Conservation (phyloP, 306 rosid genomes). For the Crotalaria pallida region DNA sequence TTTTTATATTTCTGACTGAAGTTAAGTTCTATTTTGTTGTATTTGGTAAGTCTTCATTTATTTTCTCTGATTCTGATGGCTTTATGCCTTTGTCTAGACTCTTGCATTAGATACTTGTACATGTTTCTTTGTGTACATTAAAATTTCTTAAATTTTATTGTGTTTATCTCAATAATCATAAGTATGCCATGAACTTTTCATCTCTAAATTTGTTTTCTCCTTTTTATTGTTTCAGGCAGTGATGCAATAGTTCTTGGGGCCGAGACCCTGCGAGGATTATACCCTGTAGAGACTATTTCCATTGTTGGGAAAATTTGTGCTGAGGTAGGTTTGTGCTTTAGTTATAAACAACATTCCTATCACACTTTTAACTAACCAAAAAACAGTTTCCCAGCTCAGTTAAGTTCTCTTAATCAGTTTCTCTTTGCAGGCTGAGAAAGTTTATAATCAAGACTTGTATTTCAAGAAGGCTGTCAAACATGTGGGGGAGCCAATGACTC, state of each 20-base stretch:
- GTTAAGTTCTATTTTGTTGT: background rate
- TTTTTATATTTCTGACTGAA: background rate
- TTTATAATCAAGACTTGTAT: constrained; percentile 81
- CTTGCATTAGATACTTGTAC: background rate
- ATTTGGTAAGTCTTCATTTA: background rate
- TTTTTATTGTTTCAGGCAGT: constrained; percentile 49
- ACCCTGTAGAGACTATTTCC: constrained; percentile 89
- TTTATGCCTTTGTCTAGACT: background rate
- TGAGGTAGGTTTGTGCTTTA: constrained; percentile 44
- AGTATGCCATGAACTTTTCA: background rate
- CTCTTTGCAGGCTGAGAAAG: constrained; percentile 77
- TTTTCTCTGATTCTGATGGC: background rate
- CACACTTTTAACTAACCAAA: background rate
- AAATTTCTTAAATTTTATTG: background rate
- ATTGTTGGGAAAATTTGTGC: constrained; percentile 81
- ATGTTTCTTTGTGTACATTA: background rate
- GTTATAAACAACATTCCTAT: background rate
- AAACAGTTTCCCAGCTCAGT: background rate
- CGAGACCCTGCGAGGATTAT: constrained; percentile 84
- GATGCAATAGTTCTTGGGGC: constrained; percentile 96
- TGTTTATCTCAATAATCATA: background rate
- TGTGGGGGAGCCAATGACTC: constrained; percentile 93
- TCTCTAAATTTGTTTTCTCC: background rate
- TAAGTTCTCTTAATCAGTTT: background rate
- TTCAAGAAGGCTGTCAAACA: constrained; percentile 80